phyloP scores from a whole-genome alignment of 2,329 filamentous ascomycete genomes.

The Aciculosporium take region DNA sequence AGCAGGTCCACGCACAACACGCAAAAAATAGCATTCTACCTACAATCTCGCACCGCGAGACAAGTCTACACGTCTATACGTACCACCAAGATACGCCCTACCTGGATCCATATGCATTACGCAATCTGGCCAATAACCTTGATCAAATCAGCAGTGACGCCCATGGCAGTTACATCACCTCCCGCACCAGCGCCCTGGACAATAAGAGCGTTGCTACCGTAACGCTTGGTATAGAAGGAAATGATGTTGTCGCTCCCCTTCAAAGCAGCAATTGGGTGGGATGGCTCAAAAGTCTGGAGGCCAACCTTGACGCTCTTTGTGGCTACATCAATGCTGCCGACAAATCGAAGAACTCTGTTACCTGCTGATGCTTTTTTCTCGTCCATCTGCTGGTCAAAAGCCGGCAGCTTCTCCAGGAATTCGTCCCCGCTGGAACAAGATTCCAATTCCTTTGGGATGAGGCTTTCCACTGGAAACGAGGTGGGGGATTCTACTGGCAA shows the following conservation, averaged over 20 bases:
- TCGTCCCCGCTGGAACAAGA: conserved; percentile 63
- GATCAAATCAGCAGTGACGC: conserved; percentile 82
- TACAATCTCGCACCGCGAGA: neutral
- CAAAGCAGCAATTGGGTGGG: conserved; percentile 81
- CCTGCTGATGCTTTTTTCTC: conserved; percentile 72
- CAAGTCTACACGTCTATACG: neutral
- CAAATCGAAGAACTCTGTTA: conserved; percentile 83
- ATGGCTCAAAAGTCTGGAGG: conserved; percentile 73
- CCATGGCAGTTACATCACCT: conserved; percentile 94
- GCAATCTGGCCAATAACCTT: conserved; percentile 68
- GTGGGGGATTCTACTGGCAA: conserved; percentile 70
- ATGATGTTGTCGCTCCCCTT: conserved; percentile 99
- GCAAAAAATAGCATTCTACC: conserved; percentile 4
- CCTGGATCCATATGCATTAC: conserved; percentile 10
- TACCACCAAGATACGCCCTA: neutral
- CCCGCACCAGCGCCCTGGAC: conserved; percentile 90
- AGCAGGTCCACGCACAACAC: conserved; percentile 1
- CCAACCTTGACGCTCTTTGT: conserved; percentile 78
- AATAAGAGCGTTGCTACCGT: conserved; percentile 80
- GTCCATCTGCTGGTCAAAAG: conserved; percentile 85
- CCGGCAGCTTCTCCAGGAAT: conserved; percentile 66
- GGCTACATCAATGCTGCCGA: conserved; percentile 82
- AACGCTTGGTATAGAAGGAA: conserved; percentile 93
- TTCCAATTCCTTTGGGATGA: conserved; percentile 82
- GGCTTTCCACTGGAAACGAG: conserved; percentile 81